Evolutionary conservation across 2,329 filamentous ascomycete genomes (phyloP).

Genomic region (Aspergillus sergii): DNA sequence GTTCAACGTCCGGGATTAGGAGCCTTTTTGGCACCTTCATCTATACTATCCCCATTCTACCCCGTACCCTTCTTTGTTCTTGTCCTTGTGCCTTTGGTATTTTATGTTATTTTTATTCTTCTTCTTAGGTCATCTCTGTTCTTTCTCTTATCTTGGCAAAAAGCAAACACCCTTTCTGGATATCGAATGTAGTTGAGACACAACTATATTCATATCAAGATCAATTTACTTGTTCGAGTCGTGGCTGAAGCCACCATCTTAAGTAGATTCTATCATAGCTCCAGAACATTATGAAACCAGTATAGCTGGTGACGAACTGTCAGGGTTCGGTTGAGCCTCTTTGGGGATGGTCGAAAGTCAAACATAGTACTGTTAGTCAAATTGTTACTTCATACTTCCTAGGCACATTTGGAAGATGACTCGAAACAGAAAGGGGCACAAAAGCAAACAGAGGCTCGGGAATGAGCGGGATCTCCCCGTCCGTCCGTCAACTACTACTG

Average conservation of each 20-base stretch:
- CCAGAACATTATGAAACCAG: constrained; percentile 1
- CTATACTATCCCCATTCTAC: neutral
- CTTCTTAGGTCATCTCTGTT: neutral
- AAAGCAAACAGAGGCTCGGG: constrained; percentile 1
- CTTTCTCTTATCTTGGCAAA: neutral
- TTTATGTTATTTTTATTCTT: neutral
- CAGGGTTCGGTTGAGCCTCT: neutral
- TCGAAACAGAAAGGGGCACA: neutral
- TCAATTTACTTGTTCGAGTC: constrained; percentile 1
- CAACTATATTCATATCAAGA: neutral
- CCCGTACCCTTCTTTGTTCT: neutral
- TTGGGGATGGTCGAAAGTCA: neutral
- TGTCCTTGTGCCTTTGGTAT: neutral
- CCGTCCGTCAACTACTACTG: neutral
- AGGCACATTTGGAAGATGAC: neutral
- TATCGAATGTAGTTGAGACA: neutral
- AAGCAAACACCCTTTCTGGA: neutral
- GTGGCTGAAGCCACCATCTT: neutral
- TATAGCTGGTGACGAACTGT: neutral
- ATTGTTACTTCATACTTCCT: neutral
- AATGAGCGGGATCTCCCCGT: constrained; percentile 13
- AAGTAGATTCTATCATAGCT: neutral
- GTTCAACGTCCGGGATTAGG: neutral
- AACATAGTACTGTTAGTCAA: neutral
- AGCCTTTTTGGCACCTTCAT: neutral